Evolutionary conservation across 2,329 filamentous ascomycete species (phyloP), one percentile per base, ranked within the genome.

Genomic region (Aspergillus awamori): DNA sequence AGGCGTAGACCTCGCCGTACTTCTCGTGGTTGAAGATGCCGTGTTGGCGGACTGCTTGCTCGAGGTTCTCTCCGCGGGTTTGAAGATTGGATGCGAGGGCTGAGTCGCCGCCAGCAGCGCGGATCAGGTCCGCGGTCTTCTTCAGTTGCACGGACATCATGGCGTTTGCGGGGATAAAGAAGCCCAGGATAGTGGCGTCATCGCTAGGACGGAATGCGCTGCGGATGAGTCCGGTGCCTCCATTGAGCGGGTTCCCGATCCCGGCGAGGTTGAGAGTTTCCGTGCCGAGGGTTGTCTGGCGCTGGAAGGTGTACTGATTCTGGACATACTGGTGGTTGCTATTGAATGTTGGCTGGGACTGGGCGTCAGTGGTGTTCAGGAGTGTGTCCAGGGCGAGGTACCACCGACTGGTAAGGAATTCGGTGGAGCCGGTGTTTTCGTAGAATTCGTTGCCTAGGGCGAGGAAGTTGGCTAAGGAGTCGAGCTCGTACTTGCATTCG

Each of bases 401-500:
- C 92, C 93, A 99, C 53, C 94, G 85, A 5, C 83, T 76, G 3
- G 86, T 93, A 39, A 98, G 73, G 73, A 96, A 97, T 1, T 89
- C 89, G 0, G 84, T 89, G 0, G 91, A 94, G 2, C 84, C 84
- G 0, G 92, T 96, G 71, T 91, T 85, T 41, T 90, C 86, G 78
- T 95, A 84, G 77, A 96, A 98, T 68, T 97, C 88, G 70, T 97
- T 97, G 17, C 84, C 86, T 2, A 99, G 80, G 0, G 90, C 87
- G 5, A 99, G 84, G 75, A 99, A 99, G 72, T 96, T 89, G 0
- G 93, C 95, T 0, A 99, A 83, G 8, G 93, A 97, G 78, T 99
- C 95, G 22, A 99, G 87, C 80, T 99, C 95, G 77, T 98, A 99
- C 79, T 99, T 99, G 86, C 95, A 99, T 78, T 99, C 95, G 67